These are phyloP conservation scores for barrel medic (Medicago truncatula) DNA, from an alignment of 306 rosid genomes.

Conservation along the genomic window MtrunA17r5.0-ANR NC_053048.1:36856501-36857000, in stretches of 20 bases:
- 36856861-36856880: too few species aligned
- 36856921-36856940: too few species aligned
- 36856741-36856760: slow-evolving; percentile 16
- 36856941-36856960: too few species aligned
- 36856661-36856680: slow-evolving; percentile 18
- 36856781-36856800: background rate
- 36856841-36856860: too few species aligned
- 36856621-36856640: slow-evolving; percentile 4
- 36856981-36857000: too few species aligned
- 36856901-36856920: too few species aligned
- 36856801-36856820: background rate
- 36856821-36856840: too few species aligned
- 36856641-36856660: slow-evolving; percentile 31
- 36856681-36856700: slow-evolving; percentile 4
- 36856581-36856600: slow-evolving; percentile 13
- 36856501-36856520: slow-evolving; percentile 41
- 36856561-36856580: slow-evolving; percentile 44
- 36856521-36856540: slow-evolving; percentile 37
- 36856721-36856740: background rate
- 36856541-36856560: slow-evolving; percentile 42
- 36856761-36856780: background rate
- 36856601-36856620: slow-evolving; percentile 30
- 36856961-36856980: too few species aligned
- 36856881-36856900: too few species aligned
- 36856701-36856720: background rate